These are phyloP conservation scores for Neophaeococcomyces aloes DNA, from an alignment of 2,329 filamentous ascomycete genomes.

Conservation along the genomic window DNA sequence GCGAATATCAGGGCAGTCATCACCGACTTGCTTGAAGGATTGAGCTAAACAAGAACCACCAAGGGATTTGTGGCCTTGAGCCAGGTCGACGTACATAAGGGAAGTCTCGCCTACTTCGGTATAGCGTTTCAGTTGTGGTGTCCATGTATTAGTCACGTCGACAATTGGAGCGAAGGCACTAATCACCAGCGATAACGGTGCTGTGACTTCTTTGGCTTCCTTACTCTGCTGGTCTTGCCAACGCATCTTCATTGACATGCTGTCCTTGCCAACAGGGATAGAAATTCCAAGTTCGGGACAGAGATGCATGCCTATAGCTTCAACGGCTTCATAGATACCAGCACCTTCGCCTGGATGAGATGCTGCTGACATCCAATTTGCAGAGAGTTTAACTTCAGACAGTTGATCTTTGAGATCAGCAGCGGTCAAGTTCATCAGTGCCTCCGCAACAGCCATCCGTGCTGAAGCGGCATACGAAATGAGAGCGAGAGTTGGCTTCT, in stretches of 20 bases:
- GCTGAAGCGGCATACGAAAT: slow-evolving; percentile 85
- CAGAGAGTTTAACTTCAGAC: slow-evolving; percentile 72
- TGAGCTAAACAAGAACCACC: slow-evolving; percentile 89
- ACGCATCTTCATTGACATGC: slow-evolving; percentile 96
- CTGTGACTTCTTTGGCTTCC: slow-evolving; percentile 72
- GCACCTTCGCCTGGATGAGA: slow-evolving; percentile 87
- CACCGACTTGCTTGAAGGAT: slow-evolving; percentile 73
- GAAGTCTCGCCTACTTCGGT: slow-evolving; percentile 85
- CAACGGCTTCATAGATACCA: slow-evolving; percentile 82
- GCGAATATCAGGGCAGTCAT: slow-evolving; percentile 75
- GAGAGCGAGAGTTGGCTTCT: slow-evolving; percentile 77
- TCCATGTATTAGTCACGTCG: slow-evolving; percentile 82
- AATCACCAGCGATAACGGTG: slow-evolving; percentile 82
- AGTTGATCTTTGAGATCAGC: slow-evolving; percentile 63
- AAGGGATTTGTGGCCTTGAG: slow-evolving; percentile 66
- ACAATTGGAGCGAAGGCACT: slow-evolving; percentile 80
- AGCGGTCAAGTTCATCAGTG: slow-evolving; percentile 83
- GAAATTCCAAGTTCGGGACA: slow-evolving; percentile 83
- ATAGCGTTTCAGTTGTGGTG: slow-evolving; percentile 68
- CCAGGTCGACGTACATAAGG: slow-evolving; percentile 84
- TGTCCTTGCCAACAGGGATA: slow-evolving; percentile 96
- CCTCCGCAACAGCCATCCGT: slow-evolving; percentile 91
- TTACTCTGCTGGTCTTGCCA: slow-evolving; percentile 65
- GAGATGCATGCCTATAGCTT: slow-evolving; percentile 84
- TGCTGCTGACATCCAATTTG: slow-evolving; percentile 99